phyloP scores from a whole-genome alignment of 2,329 filamentous ascomycete species.

The Fonsecaea nubica region DNA sequence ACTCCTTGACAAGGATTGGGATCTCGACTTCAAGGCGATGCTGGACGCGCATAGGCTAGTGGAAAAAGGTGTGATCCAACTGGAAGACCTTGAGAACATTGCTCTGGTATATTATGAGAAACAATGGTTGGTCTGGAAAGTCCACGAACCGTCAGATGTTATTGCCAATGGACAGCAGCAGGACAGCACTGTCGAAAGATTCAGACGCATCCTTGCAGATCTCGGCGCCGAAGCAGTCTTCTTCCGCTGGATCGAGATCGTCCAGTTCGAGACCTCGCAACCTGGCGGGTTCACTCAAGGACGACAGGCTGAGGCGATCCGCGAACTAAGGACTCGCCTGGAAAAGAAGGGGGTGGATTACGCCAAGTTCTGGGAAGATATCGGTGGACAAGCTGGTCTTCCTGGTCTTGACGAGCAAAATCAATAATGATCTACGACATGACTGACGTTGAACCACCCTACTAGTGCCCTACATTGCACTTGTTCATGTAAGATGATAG shows the following conservation, averaged over 20 bases:
- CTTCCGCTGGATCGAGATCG: constrained; percentile 89
- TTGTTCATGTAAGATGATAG: not conserved
- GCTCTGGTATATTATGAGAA: constrained; percentile 66
- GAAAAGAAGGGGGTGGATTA: constrained; percentile 78
- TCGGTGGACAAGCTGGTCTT: constrained; percentile 66
- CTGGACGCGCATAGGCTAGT: constrained; percentile 72
- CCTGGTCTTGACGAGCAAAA: constrained; percentile 50
- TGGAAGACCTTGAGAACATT: constrained; percentile 73
- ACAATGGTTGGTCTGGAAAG: constrained; percentile 70
- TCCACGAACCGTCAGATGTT: constrained; percentile 61
- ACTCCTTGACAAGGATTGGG: constrained; percentile 83
- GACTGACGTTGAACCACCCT: not conserved
- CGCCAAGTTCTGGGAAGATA: constrained; percentile 76
- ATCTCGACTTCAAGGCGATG: constrained; percentile 86
- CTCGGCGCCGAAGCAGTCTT: constrained; percentile 89
- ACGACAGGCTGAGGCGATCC: constrained; percentile 73
- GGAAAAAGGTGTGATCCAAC: constrained; percentile 57
- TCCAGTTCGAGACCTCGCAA: constrained; percentile 82
- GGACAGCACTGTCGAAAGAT: constrained; percentile 76
- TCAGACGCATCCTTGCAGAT: constrained; percentile 75
- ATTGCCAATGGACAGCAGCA: constrained; percentile 59
- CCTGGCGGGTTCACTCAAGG: constrained; percentile 80
- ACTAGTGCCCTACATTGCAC: not conserved
- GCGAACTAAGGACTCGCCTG: constrained; percentile 78
- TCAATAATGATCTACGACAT: constrained; percentile 2